These are phyloP conservation scores for Zoysia pacifica DNA, from an alignment of 176 grass and related monocot species.

Conservation along the genomic window DNA sequence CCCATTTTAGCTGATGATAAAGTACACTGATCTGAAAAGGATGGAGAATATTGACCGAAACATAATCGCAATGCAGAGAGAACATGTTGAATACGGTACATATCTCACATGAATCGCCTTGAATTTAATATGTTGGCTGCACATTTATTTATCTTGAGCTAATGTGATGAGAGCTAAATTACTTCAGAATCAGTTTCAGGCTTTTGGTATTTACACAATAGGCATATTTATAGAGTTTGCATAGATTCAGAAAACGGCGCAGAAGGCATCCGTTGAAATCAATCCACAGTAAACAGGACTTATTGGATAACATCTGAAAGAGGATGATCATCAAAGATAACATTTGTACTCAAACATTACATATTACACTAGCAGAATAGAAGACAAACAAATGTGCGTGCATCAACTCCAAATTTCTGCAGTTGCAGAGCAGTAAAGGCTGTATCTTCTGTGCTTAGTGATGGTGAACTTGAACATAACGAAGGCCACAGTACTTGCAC, in stretches of 20 bases:
- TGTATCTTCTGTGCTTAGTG: constrained; percentile 51
- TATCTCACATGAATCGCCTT: neutral
- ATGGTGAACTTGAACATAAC: constrained; percentile 87
- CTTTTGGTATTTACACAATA: neutral
- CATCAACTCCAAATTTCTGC: constrained; percentile 49
- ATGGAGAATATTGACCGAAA: neutral
- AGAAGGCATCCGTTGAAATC: neutral
- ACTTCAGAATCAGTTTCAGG: neutral
- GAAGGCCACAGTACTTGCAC: constrained; percentile 97
- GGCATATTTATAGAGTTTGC: neutral
- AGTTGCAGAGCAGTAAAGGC: neutral
- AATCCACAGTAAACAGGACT: constrained; percentile 33
- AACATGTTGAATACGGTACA: neutral
- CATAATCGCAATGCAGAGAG: neutral
- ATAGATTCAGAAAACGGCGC: neutral
- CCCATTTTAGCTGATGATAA: neutral
- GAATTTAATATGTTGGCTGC: neutral
- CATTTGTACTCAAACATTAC: constrained; percentile 22
- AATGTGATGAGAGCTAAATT: neutral
- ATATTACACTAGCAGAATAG: constrained; percentile 21
- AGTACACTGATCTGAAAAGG: neutral
- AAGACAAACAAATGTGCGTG: constrained; percentile 39
- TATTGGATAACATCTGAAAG: constrained; percentile 32
- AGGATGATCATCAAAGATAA: constrained; percentile 25
- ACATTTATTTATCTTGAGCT: neutral